Evolutionary conservation across 139 green algal genomes (phyloP).

Genomic region (Nannochloris sp.): DNA sequence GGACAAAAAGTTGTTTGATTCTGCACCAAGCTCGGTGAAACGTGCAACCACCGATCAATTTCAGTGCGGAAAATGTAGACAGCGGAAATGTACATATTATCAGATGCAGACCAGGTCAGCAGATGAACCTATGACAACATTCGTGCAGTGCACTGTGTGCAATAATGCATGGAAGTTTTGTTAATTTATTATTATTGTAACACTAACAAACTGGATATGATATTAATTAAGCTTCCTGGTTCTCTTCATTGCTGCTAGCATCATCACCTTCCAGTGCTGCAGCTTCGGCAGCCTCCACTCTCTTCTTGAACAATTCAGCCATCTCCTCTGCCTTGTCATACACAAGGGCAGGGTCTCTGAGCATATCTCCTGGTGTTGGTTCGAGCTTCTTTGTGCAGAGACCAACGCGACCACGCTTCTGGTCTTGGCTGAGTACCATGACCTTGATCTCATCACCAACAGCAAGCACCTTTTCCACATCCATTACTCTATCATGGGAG

Average conservation of each 20-base stretch:
- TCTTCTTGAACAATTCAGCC: conserved; percentile 62
- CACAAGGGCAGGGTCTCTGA: conserved; percentile 81
- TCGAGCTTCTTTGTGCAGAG: conserved; percentile 98
- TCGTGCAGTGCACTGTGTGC: conserved; percentile 75
- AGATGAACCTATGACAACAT: conserved; percentile 75
- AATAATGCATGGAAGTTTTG: conserved; percentile 90
- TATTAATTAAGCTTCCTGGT: not conserved
- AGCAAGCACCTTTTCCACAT: conserved; percentile 79
- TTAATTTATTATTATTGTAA: conserved; percentile 26
- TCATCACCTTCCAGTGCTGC: conserved; percentile 6
- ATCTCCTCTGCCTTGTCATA: conserved; percentile 95
- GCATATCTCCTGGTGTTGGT: conserved; percentile 89
- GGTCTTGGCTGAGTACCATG: conserved; percentile 90
- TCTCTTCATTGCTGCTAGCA: not conserved
- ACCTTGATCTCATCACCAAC: conserved; percentile 95
- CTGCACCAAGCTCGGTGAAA: conserved; percentile 17
- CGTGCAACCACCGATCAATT: conserved; percentile 90
- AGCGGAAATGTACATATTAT: conserved; percentile 75
- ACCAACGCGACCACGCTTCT: conserved; percentile 71
- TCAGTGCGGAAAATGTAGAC: conserved; percentile 79
- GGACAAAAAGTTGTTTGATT: conserved; percentile 69
- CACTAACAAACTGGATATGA: not conserved
- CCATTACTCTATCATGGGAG: conserved; percentile 79
- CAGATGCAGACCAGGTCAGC: conserved; percentile 68
- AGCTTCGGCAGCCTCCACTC: conserved; percentile 14